These are phyloP conservation scores for Nidula microcarpa DNA, from an alignment of 768 basidiomycete species.

Conservation along the genomic window DNA sequence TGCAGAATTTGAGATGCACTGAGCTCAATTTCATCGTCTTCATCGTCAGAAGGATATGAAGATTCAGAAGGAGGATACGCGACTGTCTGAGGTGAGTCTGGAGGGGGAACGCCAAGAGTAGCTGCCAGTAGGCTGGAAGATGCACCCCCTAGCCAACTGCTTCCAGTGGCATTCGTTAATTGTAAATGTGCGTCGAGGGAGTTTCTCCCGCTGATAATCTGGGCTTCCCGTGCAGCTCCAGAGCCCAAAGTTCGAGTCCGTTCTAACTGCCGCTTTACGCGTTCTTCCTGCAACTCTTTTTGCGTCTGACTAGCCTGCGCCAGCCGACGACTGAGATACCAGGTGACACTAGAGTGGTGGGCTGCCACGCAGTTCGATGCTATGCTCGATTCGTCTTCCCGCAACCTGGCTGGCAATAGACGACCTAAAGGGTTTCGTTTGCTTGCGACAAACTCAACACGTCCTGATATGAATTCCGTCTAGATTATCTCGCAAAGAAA, in stretches of 20 bases:
- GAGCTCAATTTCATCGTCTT: conserved; percentile 81
- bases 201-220: conserved; percentile 34
- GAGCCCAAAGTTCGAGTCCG: conserved; percentile 81
- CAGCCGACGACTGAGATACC: conserved; percentile 83
- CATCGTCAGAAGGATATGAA: conserved; percentile 48
- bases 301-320: conserved; percentile 76
- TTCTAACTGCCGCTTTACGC: conserved; percentile 85
- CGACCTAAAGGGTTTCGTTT: conserved; percentile 64
- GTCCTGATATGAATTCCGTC: conserved; percentile 37
- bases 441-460: conserved; percentile 62
- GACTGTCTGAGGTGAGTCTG: conserved; percentile 10
- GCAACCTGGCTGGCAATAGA: conserved; percentile 68
- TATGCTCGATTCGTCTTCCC: conserved; percentile 48
- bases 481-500: too few species aligned
- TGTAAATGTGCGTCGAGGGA: conserved; percentile 11
- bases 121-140: conserved; percentile 57
- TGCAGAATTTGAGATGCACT: conserved; percentile 85
- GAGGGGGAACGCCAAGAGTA: conserved; percentile 45
- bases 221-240: conserved; percentile 62
- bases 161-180: conserved; percentile 22
- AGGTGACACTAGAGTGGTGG: conserved; percentile 89
- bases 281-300: conserved; percentile 91
- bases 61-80: conserved; percentile 6
- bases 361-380: conserved; percentile 79
- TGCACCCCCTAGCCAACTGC: conserved; percentile 58